Evolutionary conservation across 805 yeast species (phyloP).

Genomic region (Saturnispora gosingensis): DNA sequence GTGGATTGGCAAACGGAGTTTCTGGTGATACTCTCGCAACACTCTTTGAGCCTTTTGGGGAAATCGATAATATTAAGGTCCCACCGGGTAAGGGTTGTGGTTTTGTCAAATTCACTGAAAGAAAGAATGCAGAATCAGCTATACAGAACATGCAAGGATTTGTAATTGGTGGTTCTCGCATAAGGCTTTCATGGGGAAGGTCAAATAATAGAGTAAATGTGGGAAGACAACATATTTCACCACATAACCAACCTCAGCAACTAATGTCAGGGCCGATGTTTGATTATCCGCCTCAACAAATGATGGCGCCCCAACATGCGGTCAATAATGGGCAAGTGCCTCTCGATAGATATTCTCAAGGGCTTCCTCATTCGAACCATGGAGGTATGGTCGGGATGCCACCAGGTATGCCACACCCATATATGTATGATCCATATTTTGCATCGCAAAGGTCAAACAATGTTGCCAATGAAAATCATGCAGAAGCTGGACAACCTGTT

Average conservation of each 20-base stretch:
- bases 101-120: constrained; percentile 54
- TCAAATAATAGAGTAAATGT: constrained; percentile 24
- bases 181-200: constrained; percentile 71
- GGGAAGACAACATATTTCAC: constrained; percentile 8
- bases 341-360: not conserved
- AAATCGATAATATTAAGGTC: constrained; percentile 56
- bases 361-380: constrained; percentile 8
- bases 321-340: not conserved
- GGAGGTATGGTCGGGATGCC: constrained; percentile 21
- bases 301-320: constrained; percentile 7
- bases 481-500: not conserved
- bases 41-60: constrained; percentile 67
- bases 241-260: constrained; percentile 12
- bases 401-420: constrained; percentile 23
- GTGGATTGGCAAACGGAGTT: constrained; percentile 58
- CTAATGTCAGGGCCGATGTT: constrained; percentile 17
- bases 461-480: not conserved
- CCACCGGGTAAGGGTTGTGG: constrained; percentile 80
- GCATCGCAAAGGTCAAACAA: constrained; percentile 9
- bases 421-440: constrained; percentile 28
- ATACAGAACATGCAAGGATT: constrained; percentile 74
- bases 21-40: constrained; percentile 51
- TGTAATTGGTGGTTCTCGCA: constrained; percentile 62
- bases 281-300: constrained; percentile 14
- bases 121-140: constrained; percentile 71